Evolutionary conservation across 108 stramenopile genomes (phyloP).

Genomic region (Nannochloropsis oceanica): DNA sequence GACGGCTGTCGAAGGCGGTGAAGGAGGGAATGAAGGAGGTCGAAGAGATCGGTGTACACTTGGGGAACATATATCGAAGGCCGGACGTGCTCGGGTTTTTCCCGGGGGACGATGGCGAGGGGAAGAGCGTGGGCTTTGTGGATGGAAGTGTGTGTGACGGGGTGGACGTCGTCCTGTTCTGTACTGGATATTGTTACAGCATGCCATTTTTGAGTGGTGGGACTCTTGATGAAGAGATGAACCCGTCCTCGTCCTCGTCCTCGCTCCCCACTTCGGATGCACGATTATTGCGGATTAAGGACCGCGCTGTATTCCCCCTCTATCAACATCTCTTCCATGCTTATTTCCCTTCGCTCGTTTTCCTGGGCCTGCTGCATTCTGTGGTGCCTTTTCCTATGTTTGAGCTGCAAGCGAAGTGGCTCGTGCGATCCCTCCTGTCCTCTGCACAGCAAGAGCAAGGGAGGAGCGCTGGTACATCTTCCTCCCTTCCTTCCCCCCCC

Average conservation of each 20-base stretch:
- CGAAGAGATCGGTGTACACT: not conserved
- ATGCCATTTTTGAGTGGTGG: constrained; percentile 18
- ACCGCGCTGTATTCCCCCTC: constrained; percentile 53
- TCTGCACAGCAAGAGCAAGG: not conserved
- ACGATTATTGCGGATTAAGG: constrained; percentile 21
- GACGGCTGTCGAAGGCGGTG: not conserved
- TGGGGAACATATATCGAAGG: constrained; percentile 11
- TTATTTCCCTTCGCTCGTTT: constrained; percentile 49
- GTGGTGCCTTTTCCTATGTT: constrained; percentile 73
- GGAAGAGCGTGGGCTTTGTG: constrained; percentile 27
- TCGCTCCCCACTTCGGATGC: not conserved
- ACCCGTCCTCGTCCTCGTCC: not conserved
- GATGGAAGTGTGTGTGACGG: constrained; percentile 16
- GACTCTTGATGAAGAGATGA: not conserved
- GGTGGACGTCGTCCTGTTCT: constrained; percentile 27
- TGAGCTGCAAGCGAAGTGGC: constrained; percentile 50
- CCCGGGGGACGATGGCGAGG: constrained; percentile 12
- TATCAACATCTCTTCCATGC: constrained; percentile 81
- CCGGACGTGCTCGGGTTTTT: constrained; percentile 1
- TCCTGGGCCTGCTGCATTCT: constrained; percentile 67
- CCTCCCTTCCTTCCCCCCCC: not conserved
- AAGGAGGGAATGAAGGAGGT: constrained; percentile 3
- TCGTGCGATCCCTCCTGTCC: not conserved
- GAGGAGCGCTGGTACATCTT: no score
- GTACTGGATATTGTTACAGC: constrained; percentile 16